Conservation (phyloP, 495 filamentous ascomycete genomes). For the Pyrenopolyporus hunteri region DNA sequence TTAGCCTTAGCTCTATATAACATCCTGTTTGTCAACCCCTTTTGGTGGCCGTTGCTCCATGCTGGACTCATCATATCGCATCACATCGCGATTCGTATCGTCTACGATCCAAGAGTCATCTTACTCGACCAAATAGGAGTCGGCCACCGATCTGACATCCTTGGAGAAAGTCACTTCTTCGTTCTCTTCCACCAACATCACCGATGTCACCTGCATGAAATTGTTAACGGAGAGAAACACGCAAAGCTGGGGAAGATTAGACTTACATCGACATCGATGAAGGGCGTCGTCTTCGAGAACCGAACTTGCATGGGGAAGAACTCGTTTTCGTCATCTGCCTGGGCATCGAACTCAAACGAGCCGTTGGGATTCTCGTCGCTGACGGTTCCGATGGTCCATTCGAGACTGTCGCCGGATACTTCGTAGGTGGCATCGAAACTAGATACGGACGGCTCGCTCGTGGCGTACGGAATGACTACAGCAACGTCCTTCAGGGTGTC, state of each 20-base stretch:
- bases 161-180: constrained; percentile 87
- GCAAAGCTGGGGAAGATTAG: background rate
- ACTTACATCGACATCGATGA: constrained; percentile 89
- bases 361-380: constrained; percentile 80
- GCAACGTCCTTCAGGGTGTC: constrained; percentile 79
- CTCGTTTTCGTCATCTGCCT: constrained; percentile 80
- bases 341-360: constrained; percentile 91
- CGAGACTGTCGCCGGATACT: constrained; percentile 88
- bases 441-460: constrained; percentile 83
- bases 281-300: constrained; percentile 85
- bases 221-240: constrained; percentile 24
- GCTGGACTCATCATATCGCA: constrained; percentile 7
- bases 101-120: constrained; percentile 3
- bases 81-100: too few species aligned
- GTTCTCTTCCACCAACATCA: constrained; percentile 76
- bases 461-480: constrained; percentile 83
- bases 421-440: constrained; percentile 95
- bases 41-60: constrained; percentile 14
- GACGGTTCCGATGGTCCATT: constrained; percentile 88
- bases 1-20: constrained; percentile 27
- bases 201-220: constrained; percentile 65
- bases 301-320: constrained; percentile 97
- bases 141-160: constrained; percentile 84
- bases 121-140: constrained; percentile 82
- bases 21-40: constrained; percentile 13